Base-by-base conservation (phyloP, 73 alveolate genomes). In the Paraurostyla sp. region DNA sequence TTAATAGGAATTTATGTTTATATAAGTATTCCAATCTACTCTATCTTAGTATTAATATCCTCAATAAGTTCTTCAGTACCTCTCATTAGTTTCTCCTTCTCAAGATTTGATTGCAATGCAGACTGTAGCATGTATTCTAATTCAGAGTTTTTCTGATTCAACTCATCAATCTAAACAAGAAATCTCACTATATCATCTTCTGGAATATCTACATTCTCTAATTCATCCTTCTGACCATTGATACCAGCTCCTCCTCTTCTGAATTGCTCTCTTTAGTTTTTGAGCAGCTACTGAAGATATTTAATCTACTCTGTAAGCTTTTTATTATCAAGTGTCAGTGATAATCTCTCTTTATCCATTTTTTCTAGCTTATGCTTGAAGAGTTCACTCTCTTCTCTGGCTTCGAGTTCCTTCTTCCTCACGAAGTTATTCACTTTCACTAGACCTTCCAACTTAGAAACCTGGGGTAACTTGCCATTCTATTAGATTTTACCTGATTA, bases 1-100 rank as follows among this genome's bases (percentile, higher is more conserved):
- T 13, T 45, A 6, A 49, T 48, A 13, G 87, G 87, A n/a, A 54
- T 23, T 52, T 78, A 23, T 2, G 63, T 9, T 52, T 50, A 49
- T 23, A 78, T 78, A 9, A 51, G 25, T 7, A 29, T 3, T 6
- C 46, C 27, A n/a, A 54, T 52, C 32, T 78, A 22, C 23, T 78
- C 78, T 6, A 54, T 13, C 23, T 78, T 78, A 16, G 65, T 30
- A 51, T 78, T 78, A 0, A 78, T 78, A 3, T 33, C 9, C 11
- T 51, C 80, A 0, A 78, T 51, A 16, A 78, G 9, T 29, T 78
- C 78, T 78, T 78, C 89, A 29, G 80, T 51, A 3, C 89, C 89
- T 78, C 89, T 50, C 75, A 78, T 36, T n/a, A 78, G 41, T 35
- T 78, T 78, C n/a, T 78, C 89, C 60, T 78, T 78, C 40, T 78